phyloP scores from a whole-genome alignment of 2,329 filamentous ascomycete genomes.

The Colletotrichum viniferum region DNA sequence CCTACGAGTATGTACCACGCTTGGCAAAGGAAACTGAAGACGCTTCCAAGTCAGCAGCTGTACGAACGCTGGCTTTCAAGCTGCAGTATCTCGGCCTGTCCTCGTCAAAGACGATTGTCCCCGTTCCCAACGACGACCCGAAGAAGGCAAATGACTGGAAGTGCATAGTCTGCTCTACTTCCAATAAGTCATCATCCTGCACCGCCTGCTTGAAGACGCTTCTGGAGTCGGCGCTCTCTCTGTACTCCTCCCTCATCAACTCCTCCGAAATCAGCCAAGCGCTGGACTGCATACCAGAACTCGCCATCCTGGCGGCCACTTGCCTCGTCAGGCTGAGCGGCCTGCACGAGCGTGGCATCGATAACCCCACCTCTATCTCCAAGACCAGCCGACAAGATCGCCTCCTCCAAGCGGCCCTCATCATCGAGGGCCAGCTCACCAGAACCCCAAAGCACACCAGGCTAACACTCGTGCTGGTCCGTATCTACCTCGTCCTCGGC shows the following conservation, averaged over 20 bases:
- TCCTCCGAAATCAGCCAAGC: background rate
- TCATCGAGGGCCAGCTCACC: conserved; percentile 55
- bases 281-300: conserved; percentile 30
- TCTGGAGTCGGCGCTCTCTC: conserved; percentile 11
- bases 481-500: conserved; percentile 56
- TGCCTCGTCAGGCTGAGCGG: conserved; percentile 34
- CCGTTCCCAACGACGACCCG: conserved; percentile 23
- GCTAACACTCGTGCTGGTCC: conserved; percentile 54
- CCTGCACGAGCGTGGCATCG: background rate
- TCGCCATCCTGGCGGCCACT: conserved; percentile 37
- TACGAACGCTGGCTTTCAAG: conserved; percentile 43
- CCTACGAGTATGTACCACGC: conserved; percentile 38
- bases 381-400: conserved; percentile 22
- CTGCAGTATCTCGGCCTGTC: conserved; percentile 50
- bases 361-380: background rate
- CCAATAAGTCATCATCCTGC: background rate
- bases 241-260: conserved; percentile 12
- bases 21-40: conserved; percentile 32
- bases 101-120: conserved; percentile 33
- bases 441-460: conserved; percentile 49
- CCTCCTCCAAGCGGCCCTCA: conserved; percentile 52
- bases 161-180: conserved; percentile 6
- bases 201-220: background rate
- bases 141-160: conserved; percentile 22
- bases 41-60: conserved; percentile 25